Conservation (phyloP, 2,329 filamentous ascomycete genomes). For the Penicillium brevicompactum region DNA sequence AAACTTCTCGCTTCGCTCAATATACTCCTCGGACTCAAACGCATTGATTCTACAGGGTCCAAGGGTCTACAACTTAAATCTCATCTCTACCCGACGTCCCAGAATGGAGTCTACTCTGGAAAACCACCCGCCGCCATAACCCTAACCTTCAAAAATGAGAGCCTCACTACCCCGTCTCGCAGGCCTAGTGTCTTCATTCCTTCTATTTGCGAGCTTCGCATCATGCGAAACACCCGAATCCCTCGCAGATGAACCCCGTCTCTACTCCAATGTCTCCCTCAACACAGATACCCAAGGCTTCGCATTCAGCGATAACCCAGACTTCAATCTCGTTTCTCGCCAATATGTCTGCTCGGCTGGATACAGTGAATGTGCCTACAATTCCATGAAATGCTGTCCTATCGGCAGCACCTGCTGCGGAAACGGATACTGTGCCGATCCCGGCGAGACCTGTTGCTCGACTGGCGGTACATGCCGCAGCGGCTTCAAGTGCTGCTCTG, state of each 20-base stretch:
- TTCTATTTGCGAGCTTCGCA: neutral
- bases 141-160: constrained; percentile 5
- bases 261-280: constrained; percentile 11
- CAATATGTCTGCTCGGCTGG: constrained; percentile 9
- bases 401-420: constrained; percentile 13
- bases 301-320: constrained; percentile 1
- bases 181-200: neutral
- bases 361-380: constrained; percentile 15
- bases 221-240: neutral
- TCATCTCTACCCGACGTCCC: neutral
- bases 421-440: constrained; percentile 17
- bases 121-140: neutral
- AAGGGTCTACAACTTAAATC: neutral
- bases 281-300: neutral
- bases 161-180: neutral
- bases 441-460: constrained; percentile 16
- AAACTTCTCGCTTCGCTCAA: neutral
- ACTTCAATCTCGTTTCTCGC: constrained; percentile 26
- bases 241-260: constrained; percentile 9
- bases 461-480: constrained; percentile 13
- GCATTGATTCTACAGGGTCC: neutral
- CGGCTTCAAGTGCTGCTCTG: constrained; percentile 21
- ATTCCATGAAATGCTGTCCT: constrained; percentile 16
- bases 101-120: neutral
- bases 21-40: neutral